Evolutionary conservation across 169 alveolate species (phyloP).

Genomic region (Plasmodium gonderi): DNA sequence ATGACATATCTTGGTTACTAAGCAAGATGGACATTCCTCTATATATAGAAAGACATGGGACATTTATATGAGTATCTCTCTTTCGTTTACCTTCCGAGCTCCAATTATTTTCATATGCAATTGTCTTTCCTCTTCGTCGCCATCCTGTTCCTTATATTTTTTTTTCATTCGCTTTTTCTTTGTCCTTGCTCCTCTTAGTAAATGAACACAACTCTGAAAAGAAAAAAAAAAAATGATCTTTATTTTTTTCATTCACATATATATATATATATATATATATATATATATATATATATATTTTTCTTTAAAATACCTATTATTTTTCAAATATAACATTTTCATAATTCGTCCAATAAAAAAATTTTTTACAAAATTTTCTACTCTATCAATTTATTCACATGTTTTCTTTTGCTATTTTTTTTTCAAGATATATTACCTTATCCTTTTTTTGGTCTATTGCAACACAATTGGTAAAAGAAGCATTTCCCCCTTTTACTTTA

Average conservation of each 20-base stretch:
- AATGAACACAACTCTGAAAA: constrained; percentile 46
- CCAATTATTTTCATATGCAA: constrained; percentile 69
- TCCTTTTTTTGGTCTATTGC: background rate
- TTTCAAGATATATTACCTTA: constrained; percentile 4
- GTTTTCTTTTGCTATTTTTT: background rate
- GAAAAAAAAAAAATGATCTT: background rate
- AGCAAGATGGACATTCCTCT: background rate
- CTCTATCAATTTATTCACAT: background rate
- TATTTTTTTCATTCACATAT: too few species aligned
- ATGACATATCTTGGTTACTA: background rate
- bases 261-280: background rate
- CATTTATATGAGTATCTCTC: background rate
- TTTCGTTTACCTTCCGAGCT: constrained; percentile 13
- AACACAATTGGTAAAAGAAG: background rate
- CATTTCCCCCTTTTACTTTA: background rate
- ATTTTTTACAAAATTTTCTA: background rate
- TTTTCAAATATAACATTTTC: background rate
- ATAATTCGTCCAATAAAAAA: background rate
- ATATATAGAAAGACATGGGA: background rate
- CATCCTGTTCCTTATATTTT: constrained; percentile 49
- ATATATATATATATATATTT: background rate
- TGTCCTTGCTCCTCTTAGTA: constrained; percentile 62
- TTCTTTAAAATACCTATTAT: background rate
- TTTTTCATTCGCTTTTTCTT: constrained; percentile 60
- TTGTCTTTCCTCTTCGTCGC: constrained; percentile 54